Evolutionary conservation across 805 yeast genomes (phyloP).

Genomic region (Myxozyma kluyveri): DNA sequence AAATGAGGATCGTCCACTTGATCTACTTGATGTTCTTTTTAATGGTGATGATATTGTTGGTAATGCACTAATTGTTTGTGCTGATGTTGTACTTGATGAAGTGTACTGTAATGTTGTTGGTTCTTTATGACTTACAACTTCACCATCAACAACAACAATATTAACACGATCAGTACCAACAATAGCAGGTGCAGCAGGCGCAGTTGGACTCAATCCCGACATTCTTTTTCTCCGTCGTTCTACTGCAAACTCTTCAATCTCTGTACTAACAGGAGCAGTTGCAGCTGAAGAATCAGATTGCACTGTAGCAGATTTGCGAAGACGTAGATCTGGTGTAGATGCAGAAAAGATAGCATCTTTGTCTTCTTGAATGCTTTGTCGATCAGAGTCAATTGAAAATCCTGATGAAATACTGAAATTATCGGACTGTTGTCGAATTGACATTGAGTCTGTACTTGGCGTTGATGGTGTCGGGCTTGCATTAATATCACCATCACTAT

Average conservation of each 20-base stretch:
- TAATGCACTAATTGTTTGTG: background rate
- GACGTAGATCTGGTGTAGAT: slow-evolving; percentile 10
- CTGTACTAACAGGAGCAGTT: background rate
- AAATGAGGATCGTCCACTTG: slow-evolving; percentile 20
- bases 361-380: slow-evolving; percentile 18
- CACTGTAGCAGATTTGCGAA: slow-evolving; percentile 1
- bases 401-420: slow-evolving; percentile 23
- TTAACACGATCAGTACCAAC: slow-evolving; percentile 26
- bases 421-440: slow-evolving; percentile 13
- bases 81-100: slow-evolving; percentile 1
- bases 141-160: slow-evolving; percentile 27
- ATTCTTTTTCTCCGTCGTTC: slow-evolving; percentile 14
- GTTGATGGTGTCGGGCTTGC: background rate
- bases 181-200: slow-evolving; percentile 21
- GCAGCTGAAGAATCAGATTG: background rate
- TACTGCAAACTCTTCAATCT: slow-evolving; percentile 1
- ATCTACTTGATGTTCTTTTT: slow-evolving; percentile 21
- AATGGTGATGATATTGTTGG: too few species aligned
- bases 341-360: background rate
- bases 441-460: background rate
- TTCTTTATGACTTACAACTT: slow-evolving; percentile 17
- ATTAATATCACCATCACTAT: background rate
- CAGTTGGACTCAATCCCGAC: slow-evolving; percentile 6
- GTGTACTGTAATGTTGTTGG: slow-evolving; percentile 7
- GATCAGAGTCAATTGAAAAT: slow-evolving; percentile 21